Percentiles rank a stretch among this genome's conserved stretches.
These are phyloP conservation scores for Tulasnella sp. DNA, from an alignment of 768 basidiomycete genomes.

Conservation along the genomic window DNA sequence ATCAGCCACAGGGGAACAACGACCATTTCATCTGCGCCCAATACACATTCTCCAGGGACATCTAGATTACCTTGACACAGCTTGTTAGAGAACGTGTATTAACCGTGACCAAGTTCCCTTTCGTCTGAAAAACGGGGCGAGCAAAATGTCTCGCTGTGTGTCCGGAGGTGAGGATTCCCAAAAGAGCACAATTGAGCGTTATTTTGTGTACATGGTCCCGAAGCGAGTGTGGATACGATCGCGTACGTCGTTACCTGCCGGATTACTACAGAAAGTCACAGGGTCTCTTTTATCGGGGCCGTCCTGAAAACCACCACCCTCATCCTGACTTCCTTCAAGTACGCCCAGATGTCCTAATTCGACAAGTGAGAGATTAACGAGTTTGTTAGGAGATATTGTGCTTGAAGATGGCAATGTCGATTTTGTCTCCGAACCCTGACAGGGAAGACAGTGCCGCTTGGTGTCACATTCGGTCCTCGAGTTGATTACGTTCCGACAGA, in stretches of 20 bases:
- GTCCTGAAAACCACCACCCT: not conserved
- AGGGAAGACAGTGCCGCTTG: not conserved
- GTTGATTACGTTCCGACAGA: not conserved
- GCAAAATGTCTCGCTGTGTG: not conserved
- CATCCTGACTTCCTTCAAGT: no score
- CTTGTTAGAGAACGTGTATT: not conserved
- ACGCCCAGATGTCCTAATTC: not conserved
- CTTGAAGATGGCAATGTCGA: not conserved
- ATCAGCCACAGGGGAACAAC: not conserved
- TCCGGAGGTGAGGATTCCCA: not conserved
- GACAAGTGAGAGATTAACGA: not conserved
- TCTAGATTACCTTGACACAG: not conserved
- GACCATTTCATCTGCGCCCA: not conserved
- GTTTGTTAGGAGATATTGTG: not conserved
- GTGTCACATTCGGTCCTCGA: not conserved
- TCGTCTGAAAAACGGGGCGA: no score
- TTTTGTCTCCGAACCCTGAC: not conserved
- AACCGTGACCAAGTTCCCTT: not conserved
- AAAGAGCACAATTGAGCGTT: not conserved
- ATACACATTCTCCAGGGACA: not conserved
- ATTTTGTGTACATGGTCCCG: not conserved
- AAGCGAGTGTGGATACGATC: not conserved
- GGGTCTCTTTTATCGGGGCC: not conserved
- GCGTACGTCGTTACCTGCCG: not conserved
- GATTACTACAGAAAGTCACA: not conserved